phyloP scores from a whole-genome alignment of 2,329 filamentous ascomycete species.

The Beauveria rudraprayagi region DNA sequence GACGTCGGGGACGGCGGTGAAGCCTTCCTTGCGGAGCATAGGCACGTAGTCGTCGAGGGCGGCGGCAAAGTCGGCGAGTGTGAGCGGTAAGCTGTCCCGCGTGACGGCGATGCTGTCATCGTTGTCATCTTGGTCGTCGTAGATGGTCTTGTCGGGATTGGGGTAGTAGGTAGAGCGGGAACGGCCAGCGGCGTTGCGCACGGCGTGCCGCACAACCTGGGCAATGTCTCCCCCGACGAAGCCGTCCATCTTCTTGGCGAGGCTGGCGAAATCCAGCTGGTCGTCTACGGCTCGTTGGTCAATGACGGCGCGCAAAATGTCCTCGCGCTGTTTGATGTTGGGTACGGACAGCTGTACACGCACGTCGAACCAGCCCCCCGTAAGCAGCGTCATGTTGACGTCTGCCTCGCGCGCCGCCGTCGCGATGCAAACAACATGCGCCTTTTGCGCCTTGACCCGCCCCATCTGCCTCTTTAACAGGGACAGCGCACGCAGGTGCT shows the following conservation, averaged over 20 bases:
- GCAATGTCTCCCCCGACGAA: slow-evolving; percentile 89
- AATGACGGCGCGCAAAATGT: slow-evolving; percentile 46
- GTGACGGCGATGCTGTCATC: not conserved
- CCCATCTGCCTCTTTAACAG: slow-evolving; percentile 85
- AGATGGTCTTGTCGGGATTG: not conserved
- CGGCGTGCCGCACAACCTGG: slow-evolving; percentile 44
- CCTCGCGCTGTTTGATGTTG: slow-evolving; percentile 62
- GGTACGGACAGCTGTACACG: slow-evolving; percentile 86
- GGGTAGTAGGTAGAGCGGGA: slow-evolving; percentile 22
- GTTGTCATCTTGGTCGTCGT: not conserved
- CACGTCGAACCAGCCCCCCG: slow-evolving; percentile 69
- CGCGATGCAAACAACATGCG: slow-evolving; percentile 74
- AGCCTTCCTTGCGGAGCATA: slow-evolving; percentile 81
- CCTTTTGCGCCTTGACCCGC: slow-evolving; percentile 62
- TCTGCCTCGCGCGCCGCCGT: slow-evolving; percentile 86
- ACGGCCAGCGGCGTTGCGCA: slow-evolving; percentile 29
- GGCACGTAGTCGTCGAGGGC: slow-evolving; percentile 56
- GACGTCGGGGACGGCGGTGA: slow-evolving; percentile 86
- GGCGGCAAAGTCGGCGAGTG: slow-evolving; percentile 53
- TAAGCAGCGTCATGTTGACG: slow-evolving; percentile 68
- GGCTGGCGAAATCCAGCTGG: slow-evolving; percentile 62
- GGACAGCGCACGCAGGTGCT: slow-evolving; percentile 79
- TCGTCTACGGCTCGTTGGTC: slow-evolving; percentile 20
- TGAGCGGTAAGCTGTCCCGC: slow-evolving; percentile 12
- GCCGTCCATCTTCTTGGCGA: slow-evolving; percentile 82